Evolutionary conservation across 345 rosid species (phyloP), one percentile per base, ranked within the genome.

Genomic region (Bruguiera parviflora): DNA sequence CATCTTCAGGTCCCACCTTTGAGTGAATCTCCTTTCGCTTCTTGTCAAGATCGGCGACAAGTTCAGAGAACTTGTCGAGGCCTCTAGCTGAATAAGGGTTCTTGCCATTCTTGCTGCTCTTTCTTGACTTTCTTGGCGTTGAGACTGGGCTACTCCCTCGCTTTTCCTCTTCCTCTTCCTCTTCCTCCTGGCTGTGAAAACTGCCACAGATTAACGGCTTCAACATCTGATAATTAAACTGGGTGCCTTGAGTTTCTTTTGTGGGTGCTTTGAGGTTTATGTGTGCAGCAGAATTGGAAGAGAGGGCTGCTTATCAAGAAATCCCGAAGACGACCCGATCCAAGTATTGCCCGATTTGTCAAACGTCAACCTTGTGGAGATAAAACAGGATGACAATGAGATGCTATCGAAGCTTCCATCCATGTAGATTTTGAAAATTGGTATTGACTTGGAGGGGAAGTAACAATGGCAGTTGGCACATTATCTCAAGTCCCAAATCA

Each of bases 1-100:
- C 73, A 1, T 88, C 85, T 10, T 71, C 67, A 6, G 92, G 72
- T 25, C 80, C 82, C 47, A 76, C 68, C 33, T 83, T 76, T 0
- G 91, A 82, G 75, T 84, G 85, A 13, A 92, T 85, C 80, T 68
- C 69, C 69, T 82, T 83, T 72, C 77, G 80, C 74, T 82, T 88
- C 81, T 84, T 83, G 29, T 86, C 87, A 1, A 92, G 88, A 9
- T 85, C 84, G 0, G 89, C 76, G 68, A 88, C 43, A 27, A 89
- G 93, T 18, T 83, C 79, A 1, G 91, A 81, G 81, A 92, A 92
- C 70, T 88, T 89, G 64, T 88, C 96, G 2, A 86, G 92, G 37
- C 97, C 96, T 5, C 84, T 89, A 10, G 60, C 70, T 1, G 97
- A 82, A 70, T 82, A 92, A 0, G 96, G 98, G 85, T 92, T 92